Base-by-base conservation (phyloP, 768 basidiomycete species). In the Russula foetens region DNA sequence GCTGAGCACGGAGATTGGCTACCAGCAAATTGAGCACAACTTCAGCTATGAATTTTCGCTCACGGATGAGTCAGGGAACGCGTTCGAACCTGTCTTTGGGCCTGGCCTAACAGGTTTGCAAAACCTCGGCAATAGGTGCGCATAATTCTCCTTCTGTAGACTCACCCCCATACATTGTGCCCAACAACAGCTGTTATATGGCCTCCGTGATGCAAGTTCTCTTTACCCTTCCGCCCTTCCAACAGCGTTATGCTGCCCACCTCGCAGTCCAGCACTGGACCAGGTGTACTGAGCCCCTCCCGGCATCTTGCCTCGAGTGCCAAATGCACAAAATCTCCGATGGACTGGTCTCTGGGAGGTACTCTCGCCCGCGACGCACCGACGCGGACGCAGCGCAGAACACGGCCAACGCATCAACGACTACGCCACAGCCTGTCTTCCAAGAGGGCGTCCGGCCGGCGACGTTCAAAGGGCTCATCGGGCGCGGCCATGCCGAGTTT, bases 1-100 rank as follows among this genome's bases (percentile, higher is more conserved):
- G 41, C 41, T 44, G 26, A 44, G 26, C 14, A 12, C 41, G 0
- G 4, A n/a, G 1, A 26, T 15, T 28, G 45, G 44, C 31, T 38
- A 53, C 5, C 51, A 86, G 92, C 92, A 98, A 88, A 88, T 98
- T 67, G 95, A 98, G 70, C 93, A 98, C 64, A 99, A 99, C 69
- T 76, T 98, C 35, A 84, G 83, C 48, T 98, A 92, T 70, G 95
- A 98, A 70, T 98, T 98, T 72, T 92, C 90, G 0, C 81, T 99
- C 59, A 90, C 88, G 0, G 83, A 81, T 21, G 90, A 94, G 59
- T 85, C 91, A 54, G 96, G 95, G 2, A 85, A 88, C 31, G 89
- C 92, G 1, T 77, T 98, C 7, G 83, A 91, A 64, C 94, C 94
- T 1, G 75, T 98, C 12, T 94, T 88, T 69, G 97, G 97, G 0